Percentiles rank a stretch among this genome's conserved stretches.
Conservation (phyloP, 2,329 filamentous ascomycete species). For the Alternaria triticina region DNA sequence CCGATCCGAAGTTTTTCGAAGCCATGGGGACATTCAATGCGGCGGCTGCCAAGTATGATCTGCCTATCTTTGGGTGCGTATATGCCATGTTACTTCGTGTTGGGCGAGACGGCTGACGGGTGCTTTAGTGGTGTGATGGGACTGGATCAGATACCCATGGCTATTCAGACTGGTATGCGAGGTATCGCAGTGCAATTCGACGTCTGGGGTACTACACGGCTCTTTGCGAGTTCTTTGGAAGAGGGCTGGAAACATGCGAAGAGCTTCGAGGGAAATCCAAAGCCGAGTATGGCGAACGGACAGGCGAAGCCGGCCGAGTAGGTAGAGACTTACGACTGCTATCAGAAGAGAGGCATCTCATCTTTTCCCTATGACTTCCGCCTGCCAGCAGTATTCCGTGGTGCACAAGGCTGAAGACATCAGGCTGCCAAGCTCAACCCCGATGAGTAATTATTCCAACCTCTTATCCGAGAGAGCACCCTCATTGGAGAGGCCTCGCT, state of each 20-base stretch:
- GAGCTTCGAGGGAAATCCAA: constrained; percentile 17
- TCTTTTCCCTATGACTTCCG: neutral
- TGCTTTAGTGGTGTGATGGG: constrained; percentile 22
- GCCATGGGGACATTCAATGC: constrained; percentile 28
- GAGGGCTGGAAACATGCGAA: constrained; percentile 25
- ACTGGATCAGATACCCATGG: constrained; percentile 25
- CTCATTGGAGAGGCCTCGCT: neutral
- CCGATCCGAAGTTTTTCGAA: constrained; percentile 24
- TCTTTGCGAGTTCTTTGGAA: constrained; percentile 23
- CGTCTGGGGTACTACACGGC: constrained; percentile 29
- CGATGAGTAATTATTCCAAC: neutral
- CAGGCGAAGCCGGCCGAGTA: neutral
- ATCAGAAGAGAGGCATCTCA: neutral
- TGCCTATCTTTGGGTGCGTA: constrained; percentile 31
- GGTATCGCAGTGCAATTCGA: constrained; percentile 34
- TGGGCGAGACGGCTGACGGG: neutral
- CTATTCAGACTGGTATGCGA: constrained; percentile 27
- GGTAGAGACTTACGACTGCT: neutral
- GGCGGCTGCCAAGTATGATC: constrained; percentile 27
- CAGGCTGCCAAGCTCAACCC: neutral
- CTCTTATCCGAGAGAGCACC: neutral
- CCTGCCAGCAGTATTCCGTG: neutral
- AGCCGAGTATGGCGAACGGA: constrained; percentile 10
- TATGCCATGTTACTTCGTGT: neutral
- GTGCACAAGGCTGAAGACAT: neutral